phyloP scores from a whole-genome alignment of 106 monocot species.

The Posidonia australis region DNA sequence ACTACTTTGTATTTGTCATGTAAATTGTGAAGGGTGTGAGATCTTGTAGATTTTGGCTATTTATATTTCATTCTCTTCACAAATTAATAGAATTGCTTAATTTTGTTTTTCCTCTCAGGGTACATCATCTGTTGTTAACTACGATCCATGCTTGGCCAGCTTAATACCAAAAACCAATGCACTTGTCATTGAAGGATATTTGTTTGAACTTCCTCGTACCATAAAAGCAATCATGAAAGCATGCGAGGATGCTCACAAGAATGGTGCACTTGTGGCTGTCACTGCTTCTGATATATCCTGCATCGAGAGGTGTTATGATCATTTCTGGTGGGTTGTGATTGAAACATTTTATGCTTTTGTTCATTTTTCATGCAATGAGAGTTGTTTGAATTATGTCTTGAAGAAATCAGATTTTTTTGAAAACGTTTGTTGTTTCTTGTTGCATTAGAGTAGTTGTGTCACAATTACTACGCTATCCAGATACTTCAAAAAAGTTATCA shows the following conservation, averaged over 20 bases:
- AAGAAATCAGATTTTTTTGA: too few species aligned
- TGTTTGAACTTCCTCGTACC: constrained; percentile 83
- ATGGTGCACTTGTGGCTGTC: constrained; percentile 82
- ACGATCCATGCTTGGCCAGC: constrained; percentile 55
- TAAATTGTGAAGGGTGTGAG: neutral
- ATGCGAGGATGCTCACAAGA: constrained; percentile 67
- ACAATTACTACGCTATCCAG: too few species aligned
- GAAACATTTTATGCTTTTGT: neutral
- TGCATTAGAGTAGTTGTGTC: too few species aligned
- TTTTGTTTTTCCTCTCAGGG: constrained; percentile 36
- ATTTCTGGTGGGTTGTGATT: constrained; percentile 54
- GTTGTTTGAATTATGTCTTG: too few species aligned
- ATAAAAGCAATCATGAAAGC: constrained; percentile 63
- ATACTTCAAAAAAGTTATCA: too few species aligned
- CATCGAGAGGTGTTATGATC: constrained; percentile 64
- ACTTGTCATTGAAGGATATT: constrained; percentile 85
- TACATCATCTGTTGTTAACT: constrained; percentile 74
- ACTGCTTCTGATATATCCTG: constrained; percentile 94
- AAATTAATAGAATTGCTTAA: too few species aligned
- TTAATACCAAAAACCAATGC: constrained; percentile 72
- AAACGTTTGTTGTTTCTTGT: too few species aligned
- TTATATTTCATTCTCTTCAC: too few species aligned
- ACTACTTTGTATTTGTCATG: neutral
- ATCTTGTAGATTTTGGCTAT: too few species aligned
- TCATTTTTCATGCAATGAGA: too few species aligned